Percentiles rank a stretch among this genome's conserved stretches.
Evolutionary conservation across 345 rosid genomes (phyloP).

Genomic region (Ailanthus altissimus): DNA sequence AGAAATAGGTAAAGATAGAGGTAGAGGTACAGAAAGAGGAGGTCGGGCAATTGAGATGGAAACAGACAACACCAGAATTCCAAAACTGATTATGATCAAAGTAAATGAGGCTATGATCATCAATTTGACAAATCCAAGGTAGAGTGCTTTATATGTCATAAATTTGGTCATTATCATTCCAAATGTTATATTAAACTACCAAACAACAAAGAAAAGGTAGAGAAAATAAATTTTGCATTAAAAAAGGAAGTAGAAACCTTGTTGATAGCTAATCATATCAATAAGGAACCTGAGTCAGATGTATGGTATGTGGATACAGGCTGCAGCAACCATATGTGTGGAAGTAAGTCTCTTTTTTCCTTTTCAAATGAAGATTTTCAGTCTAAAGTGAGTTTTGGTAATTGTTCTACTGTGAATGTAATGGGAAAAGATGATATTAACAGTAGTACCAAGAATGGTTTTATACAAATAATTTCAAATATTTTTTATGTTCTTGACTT

Average conservation of each 20-base stretch:
- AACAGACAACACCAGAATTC: not conserved
- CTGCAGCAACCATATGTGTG: too few relatives aligned
- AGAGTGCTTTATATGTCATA: slow-evolving; percentile 22
- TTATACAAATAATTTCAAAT: not conserved
- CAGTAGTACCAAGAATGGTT: too few relatives aligned
- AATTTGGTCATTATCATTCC: not conserved
- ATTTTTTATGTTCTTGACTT: not conserved
- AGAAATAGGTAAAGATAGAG: not conserved
- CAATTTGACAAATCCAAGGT: not conserved
- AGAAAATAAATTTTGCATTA: not conserved
- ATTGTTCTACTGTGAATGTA: too few relatives aligned
- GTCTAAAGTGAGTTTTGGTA: too few relatives aligned
- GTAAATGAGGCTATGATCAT: not conserved
- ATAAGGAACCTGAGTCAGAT: not conserved
- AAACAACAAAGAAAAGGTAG: not conserved
- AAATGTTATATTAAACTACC: not conserved
- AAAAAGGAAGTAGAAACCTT: not conserved
- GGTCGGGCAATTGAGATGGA: not conserved
- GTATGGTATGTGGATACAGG: too few relatives aligned
- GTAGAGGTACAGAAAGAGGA: slow-evolving; percentile 1
- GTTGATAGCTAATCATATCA: slow-evolving; percentile 1
- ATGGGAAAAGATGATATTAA: too few relatives aligned
- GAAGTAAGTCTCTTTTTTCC: too few relatives aligned
- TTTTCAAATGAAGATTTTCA: too few relatives aligned
- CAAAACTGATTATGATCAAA: slow-evolving; percentile 1